Evolutionary conservation across 2,329 filamentous ascomycete genomes (phyloP).

Genomic region (Thelonectria blattea): DNA sequence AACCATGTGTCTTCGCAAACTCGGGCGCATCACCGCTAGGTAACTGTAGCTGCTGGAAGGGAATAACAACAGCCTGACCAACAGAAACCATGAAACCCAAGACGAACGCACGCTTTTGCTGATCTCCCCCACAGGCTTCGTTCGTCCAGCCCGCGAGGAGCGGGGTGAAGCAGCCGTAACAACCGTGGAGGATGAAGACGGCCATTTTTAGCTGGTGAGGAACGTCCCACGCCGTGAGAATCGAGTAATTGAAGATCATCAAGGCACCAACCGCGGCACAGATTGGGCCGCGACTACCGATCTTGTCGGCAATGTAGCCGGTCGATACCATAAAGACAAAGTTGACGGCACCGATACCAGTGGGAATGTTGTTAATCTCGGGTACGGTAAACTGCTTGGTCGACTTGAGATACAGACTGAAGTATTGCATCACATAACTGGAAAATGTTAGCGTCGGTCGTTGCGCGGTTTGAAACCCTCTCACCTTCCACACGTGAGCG

Average conservation of each 20-base stretch:
- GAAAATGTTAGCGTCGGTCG: not conserved
- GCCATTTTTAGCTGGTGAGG: constrained; percentile 47
- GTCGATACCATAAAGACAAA: constrained; percentile 49
- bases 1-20: constrained; percentile 45
- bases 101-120: constrained; percentile 50
- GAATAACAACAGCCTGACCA: constrained; percentile 46
- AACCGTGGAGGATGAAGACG: constrained; percentile 47
- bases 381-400: constrained; percentile 44
- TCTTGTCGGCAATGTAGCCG: constrained; percentile 44
- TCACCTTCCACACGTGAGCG: constrained; percentile 43
- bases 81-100: constrained; percentile 48
- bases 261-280: constrained; percentile 44
- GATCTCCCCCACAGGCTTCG: constrained; percentile 48
- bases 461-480: not conserved
- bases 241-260: constrained; percentile 44
- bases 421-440: constrained; percentile 49
- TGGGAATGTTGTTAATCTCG: constrained; percentile 54
- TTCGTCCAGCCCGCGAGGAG: constrained; percentile 50
- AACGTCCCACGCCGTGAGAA: constrained; percentile 47
- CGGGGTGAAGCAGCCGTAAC: constrained; percentile 50
- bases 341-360: constrained; percentile 50
- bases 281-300: constrained; percentile 45
- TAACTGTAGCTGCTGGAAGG: constrained; percentile 48
- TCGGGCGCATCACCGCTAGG: constrained; percentile 45
- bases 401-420: constrained; percentile 48